Base-by-base conservation (phyloP, 2,329 filamentous ascomycete species). In the Lasiodiplodia theobromae region DNA sequence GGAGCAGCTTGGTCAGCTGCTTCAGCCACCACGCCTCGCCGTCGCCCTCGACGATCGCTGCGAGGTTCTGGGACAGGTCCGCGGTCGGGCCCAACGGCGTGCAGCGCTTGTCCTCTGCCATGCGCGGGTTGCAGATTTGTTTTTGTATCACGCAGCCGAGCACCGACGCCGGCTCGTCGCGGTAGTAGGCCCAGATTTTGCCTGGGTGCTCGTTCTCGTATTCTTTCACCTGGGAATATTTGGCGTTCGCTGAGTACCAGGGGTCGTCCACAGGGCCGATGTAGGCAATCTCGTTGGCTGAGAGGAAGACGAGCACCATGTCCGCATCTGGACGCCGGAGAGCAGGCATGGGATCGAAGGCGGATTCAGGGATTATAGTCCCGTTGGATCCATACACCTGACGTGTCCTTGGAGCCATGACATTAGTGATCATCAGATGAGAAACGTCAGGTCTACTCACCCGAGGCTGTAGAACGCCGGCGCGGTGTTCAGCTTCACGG, bases 61-160 rank as follows among this genome's bases (percentile, higher is more conserved):
- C 18, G 7, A 11, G 18, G 44, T 21, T 47, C 44, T 10, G 18
- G 18, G 3, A 3, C 44, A 47, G 44, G 10, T 47, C 44, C n/a
- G 8, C 3, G 6, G 18, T 10, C 44, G 44, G 8, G 7, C 44
- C n/a, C 7, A 21, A 10, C 2, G 44, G 44, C 44, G 44, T 47
- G 8, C 44, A 47, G 6, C 44, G 7, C 2, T 11, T 8, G 44
- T 11, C 7, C 16, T 18, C 44, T 1, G 44, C 7, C 18, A 3
- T 8, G 7, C 44, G 44, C 16, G 71, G 72, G 62, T 72, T 72
- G 69, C 62, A 65, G 47, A 52, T n/a, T 28, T 65, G 62, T 2
- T 65, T 4, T 3, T 65, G 62, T 7, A 38, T n/a, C 8, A 38
- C 44, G 38, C 69, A 70, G 12, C 52, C 69, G 14, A 70, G 51